phyloP scores from a whole-genome alignment of 306 rosid species.

The Rosa rugosa region DNA sequence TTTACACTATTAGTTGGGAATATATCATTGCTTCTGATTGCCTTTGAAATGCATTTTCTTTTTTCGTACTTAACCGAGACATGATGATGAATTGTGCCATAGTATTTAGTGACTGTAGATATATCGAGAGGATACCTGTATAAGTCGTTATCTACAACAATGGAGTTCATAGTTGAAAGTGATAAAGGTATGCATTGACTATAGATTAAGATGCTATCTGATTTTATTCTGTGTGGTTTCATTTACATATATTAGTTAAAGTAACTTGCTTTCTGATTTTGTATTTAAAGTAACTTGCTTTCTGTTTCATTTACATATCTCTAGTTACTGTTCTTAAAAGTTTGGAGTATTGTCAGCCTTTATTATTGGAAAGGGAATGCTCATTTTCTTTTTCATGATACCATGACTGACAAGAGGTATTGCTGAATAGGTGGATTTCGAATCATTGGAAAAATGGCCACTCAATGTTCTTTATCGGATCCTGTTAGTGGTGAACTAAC shows the following conservation, averaged over 20 bases:
- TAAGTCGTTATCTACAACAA: conserved; percentile 72
- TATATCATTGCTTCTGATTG: neutral
- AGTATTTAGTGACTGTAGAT: conserved; percentile 83
- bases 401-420: conserved; percentile 25
- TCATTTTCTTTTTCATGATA: conserved; percentile 4
- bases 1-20: neutral
- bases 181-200: conserved; percentile 55
- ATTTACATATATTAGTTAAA: conserved; percentile 14
- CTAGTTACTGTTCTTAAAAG: neutral
- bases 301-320: neutral
- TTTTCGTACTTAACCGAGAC: conserved; percentile 18
- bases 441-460: conserved; percentile 76
- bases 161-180: conserved; percentile 82
- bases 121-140: conserved; percentile 81
- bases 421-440: conserved; percentile 78
- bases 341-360: conserved; percentile 1
- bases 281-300: conserved; percentile 1
- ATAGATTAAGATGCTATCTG: neutral
- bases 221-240: conserved; percentile 3
- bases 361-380: neutral
- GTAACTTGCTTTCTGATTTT: conserved; percentile 11
- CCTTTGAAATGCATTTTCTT: neutral
- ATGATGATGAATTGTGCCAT: conserved; percentile 41
- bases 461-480: conserved; percentile 72
- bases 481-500: conserved; percentile 80